phyloP scores from a whole-genome alignment of 2,329 filamentous ascomycete genomes.

The Exophiala aquamarina region DNA sequence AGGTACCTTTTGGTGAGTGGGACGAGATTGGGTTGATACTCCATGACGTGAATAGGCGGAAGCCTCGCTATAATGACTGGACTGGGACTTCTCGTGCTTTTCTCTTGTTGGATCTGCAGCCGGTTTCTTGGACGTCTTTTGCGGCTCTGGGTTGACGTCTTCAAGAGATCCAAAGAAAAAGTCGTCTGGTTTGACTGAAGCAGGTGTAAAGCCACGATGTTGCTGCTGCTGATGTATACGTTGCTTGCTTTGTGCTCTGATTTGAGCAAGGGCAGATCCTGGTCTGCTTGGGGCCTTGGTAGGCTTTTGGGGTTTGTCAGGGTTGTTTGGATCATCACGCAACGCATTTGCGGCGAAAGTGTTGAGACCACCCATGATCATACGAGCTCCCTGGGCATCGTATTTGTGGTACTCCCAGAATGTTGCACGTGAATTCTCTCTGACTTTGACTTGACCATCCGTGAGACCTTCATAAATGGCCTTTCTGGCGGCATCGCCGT shows the following conservation, averaged over 20 bases:
- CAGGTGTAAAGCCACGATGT: conserved; percentile 14
- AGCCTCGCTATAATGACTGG: conserved; percentile 6
- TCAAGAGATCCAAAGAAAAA: conserved; percentile 20
- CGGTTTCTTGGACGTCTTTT: conserved; percentile 1
- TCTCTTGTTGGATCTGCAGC: conserved; percentile 4
- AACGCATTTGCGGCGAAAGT: conserved; percentile 74
- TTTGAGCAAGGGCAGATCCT: conserved; percentile 25
- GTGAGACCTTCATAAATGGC: conserved; percentile 84
- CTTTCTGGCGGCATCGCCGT: conserved; percentile 80
- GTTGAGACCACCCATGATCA: conserved; percentile 77
- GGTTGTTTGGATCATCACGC: conserved; percentile 79
- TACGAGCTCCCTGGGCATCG: conserved; percentile 79
- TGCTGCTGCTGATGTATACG: conserved; percentile 14
- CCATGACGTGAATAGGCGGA: conserved; percentile 6
- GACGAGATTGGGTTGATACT: conserved; percentile 1
- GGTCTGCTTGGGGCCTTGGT: conserved; percentile 19
- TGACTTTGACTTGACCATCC: conserved; percentile 86
- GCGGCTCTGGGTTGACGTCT: conserved; percentile 8
- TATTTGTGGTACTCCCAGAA: conserved; percentile 81
- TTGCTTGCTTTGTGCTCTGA: conserved; percentile 26
- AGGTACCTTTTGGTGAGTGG: conserved; percentile 6
- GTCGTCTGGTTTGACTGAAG: conserved; percentile 17
- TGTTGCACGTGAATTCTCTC: conserved; percentile 79
- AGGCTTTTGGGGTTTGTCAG: conserved; percentile 35
- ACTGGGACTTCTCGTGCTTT: conserved; percentile 6